These are phyloP conservation scores for Stropharia rugosoannulata DNA, from an alignment of 768 basidiomycete genomes.

Conservation along the genomic window DNA sequence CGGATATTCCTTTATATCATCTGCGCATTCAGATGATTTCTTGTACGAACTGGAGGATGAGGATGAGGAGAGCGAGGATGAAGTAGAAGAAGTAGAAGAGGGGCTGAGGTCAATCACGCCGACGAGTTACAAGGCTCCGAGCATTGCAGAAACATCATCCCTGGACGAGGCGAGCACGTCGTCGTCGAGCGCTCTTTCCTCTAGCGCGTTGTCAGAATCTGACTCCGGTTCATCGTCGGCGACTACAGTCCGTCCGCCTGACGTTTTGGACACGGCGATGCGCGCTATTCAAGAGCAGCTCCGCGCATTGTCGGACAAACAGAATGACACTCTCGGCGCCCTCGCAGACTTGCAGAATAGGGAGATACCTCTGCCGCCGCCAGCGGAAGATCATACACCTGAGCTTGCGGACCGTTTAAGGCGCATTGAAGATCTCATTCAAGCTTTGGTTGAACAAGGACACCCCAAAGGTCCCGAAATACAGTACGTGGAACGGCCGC, in stretches of 20 bases:
- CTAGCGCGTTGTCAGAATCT: slow-evolving; percentile 6
- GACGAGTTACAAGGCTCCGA: background rate
- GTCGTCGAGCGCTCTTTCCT: slow-evolving; percentile 9
- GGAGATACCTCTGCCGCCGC: slow-evolving; percentile 31
- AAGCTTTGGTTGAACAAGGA: slow-evolving; percentile 34
- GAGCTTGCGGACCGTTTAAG: slow-evolving; percentile 39
- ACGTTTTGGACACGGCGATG: slow-evolving; percentile 40
- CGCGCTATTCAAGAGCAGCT: slow-evolving; percentile 59
- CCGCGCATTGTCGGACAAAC: slow-evolving; percentile 59
- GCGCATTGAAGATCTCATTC: slow-evolving; percentile 48
- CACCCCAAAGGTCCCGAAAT: slow-evolving; percentile 24
- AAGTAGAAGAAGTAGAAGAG: slow-evolving; percentile 1
- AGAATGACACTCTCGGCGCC: slow-evolving; percentile 56
- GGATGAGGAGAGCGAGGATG: slow-evolving; percentile 3
- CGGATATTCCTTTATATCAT: slow-evolving; percentile 45
- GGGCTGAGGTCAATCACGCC: background rate
- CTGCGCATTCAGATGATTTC: slow-evolving; percentile 76
- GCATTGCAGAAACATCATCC: slow-evolving; percentile 6
- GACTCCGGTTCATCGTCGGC: slow-evolving; percentile 21
- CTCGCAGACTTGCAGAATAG: slow-evolving; percentile 62
- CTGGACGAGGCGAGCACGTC: slow-evolving; percentile 17
- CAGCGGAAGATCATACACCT: slow-evolving; percentile 34
- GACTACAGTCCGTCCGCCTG: slow-evolving; percentile 36
- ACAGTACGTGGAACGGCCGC: background rate
- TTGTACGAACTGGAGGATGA: slow-evolving; percentile 32